Base-by-base conservation (phyloP, 2,329 filamentous ascomycete species). In the Alternaria atra region DNA sequence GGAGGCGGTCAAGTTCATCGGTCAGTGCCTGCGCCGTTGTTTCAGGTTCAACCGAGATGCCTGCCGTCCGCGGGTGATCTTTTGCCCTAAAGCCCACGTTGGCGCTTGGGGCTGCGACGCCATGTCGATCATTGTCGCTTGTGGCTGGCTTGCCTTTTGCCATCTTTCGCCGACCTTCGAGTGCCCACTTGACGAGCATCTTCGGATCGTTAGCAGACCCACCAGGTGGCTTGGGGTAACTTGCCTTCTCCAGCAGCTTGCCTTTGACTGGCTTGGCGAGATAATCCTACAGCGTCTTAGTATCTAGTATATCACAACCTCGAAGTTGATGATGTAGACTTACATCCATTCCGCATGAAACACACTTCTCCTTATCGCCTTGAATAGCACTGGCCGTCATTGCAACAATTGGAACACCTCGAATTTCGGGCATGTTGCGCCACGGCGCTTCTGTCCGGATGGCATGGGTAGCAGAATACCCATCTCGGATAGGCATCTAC, bases 361-460 rank as follows among this genome's bases (percentile, higher is more conserved):
- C 85, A 61, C 90, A 93, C 73, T 92, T 92, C 73, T 93, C 90
- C 50, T 85, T 83, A 70, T 93, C 91, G 5, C 91, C 91, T 72
- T 92, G 89, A 40, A 93, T 92, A 0, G 91, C 91, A 4, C 88
- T 91, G 5, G 90, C 91, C 0, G 91, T 93, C 89, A 93, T 92
- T n/a, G 91, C 91, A 37, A 93, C 88, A 52, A 93, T 92, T 0
- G 90, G 90, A 5, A 92, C 88, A 43, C 88, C 82, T 55, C 84
- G 82, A 4, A 86, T 75, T 17, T 79, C 77, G 2, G 87, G 82
- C 53, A 86, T 84, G 2, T 80, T 71, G 40, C 85, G 88, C 77
- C 91, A 93, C 0, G 90, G 88, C 2, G 84, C 73, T 66, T 91
- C 87, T 56, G 90, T 89, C 15, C 91, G 85, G 46, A 94, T 84